Evolutionary conservation across 371 early-diverging fungal genomes (phyloP).

Genomic region (Batrachochytrium dendrobatidis): DNA sequence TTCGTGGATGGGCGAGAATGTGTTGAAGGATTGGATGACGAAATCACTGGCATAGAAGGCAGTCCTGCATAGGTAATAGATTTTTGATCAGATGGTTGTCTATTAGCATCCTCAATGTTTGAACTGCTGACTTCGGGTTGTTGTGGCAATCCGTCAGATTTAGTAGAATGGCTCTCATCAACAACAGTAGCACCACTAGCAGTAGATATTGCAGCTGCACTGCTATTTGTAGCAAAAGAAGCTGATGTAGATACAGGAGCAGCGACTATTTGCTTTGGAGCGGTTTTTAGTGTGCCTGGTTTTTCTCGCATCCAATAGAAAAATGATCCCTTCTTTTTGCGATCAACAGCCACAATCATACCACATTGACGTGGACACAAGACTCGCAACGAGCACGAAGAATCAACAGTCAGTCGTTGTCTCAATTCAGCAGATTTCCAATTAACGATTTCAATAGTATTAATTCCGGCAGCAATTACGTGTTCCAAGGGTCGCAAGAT

Average conservation of each 20-base stretch:
- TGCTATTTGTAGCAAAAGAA: neutral
- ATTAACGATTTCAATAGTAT: slow-evolving; percentile 41
- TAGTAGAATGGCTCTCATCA: too few species aligned
- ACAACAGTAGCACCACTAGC: neutral
- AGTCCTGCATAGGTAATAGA: too few species aligned
- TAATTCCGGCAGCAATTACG: slow-evolving; percentile 36
- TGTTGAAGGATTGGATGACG: too few species aligned
- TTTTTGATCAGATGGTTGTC: too few species aligned
- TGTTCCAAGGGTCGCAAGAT: slow-evolving; percentile 40
- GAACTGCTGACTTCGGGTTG: neutral
- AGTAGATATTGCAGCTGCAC: neutral
- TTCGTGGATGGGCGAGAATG: too few species aligned
- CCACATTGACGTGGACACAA: slow-evolving; percentile 17
- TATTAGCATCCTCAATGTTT: neutral
- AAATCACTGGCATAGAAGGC: too few species aligned
- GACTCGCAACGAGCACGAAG: slow-evolving; percentile 16
- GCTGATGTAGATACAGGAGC: neutral
- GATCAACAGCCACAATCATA: slow-evolving; percentile 25
- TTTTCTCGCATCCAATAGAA: slow-evolving; percentile 1
- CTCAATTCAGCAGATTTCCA: slow-evolving; percentile 40
- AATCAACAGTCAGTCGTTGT: slow-evolving; percentile 32
- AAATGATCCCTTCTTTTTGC: slow-evolving; percentile 26
- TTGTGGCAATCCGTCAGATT: neutral
- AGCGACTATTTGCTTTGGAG: neutral
- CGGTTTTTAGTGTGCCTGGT: too few species aligned